Conservation (phyloP, 2,329 filamentous ascomycete genomes). For the Sporothrix pallida region DNA sequence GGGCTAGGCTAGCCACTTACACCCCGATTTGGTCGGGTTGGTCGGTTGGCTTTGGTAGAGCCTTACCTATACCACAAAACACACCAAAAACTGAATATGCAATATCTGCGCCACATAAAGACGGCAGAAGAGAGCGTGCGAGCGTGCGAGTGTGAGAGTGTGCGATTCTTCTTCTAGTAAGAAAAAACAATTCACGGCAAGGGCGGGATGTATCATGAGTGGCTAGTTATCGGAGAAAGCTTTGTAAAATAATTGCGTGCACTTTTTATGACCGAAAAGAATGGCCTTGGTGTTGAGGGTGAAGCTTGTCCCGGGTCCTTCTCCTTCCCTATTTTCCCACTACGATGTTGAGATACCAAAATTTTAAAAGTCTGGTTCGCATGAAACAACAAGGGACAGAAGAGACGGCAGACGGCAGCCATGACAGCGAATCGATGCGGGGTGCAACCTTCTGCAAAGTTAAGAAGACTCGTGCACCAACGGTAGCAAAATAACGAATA, state of each 20-base stretch:
- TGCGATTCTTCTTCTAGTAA: background rate
- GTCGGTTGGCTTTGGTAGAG: background rate
- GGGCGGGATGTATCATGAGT: background rate
- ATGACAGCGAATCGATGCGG: background rate
- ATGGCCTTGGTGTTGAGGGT: background rate
- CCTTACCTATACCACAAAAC: background rate
- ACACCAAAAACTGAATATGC: background rate
- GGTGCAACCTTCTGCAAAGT: background rate
- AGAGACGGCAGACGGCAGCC: background rate
- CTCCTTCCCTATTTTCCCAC: background rate
- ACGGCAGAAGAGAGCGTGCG: background rate
- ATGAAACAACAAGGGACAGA: constrained; percentile 14
- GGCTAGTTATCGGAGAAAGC: background rate
- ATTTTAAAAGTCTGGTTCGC: background rate
- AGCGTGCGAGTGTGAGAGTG: too few species aligned
- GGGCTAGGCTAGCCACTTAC: too few species aligned
- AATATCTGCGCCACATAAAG: constrained; percentile 3
- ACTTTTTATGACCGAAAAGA: background rate
- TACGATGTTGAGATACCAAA: background rate
- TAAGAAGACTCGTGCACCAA: background rate
- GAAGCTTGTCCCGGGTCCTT: background rate
- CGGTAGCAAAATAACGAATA: background rate
- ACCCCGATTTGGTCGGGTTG: too few species aligned
- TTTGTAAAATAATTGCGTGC: too few species aligned
- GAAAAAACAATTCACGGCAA: too few species aligned